Evolutionary conservation across 495 filamentous ascomycete genomes (phyloP), one percentile per base, ranked within the genome.

Genomic region (Rhypophila decipiens): DNA sequence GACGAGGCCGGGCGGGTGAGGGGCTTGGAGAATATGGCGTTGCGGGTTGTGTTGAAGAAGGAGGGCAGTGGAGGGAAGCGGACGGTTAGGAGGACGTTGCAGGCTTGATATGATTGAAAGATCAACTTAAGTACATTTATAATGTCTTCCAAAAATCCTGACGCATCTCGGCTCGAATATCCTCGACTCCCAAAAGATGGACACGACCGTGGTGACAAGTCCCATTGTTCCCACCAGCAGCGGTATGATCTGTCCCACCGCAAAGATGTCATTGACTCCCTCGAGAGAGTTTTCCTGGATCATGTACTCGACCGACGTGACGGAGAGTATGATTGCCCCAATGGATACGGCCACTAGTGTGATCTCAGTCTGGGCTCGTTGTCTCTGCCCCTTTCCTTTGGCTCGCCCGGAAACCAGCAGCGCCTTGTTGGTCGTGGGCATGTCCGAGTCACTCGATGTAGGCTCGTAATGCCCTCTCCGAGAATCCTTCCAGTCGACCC

Each of bases 21-120:
- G 27, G 63, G 67, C 24, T 59, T 80, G 20, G 58, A 73, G 57
- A 62, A 64, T 52, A 57, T 63, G 48, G 74, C 72, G 34, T 51
- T 79, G 56, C 58, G 58, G 46, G 41, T 33, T 23, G 49, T 51
- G 12, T 49, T 60, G 58, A 33, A 17, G 44, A 60, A 48, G 50
- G 19, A 8, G 2, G n/a, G n/a, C n/a, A n/a, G n/a, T n/a, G n/a
- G n/a, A n/a, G n/a, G n/a, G n/a, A n/a, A n/a, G n/a, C n/a, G n/a
- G n/a, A n/a, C n/a, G n/a, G n/a, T n/a, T n/a, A n/a, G n/a, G n/a
- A n/a, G n/a, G n/a, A n/a, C n/a, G n/a, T n/a, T n/a, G n/a, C n/a
- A n/a, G n/a, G n/a, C n/a, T n/a, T n/a, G n/a, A n/a, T n/a, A n/a
- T n/a, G n/a, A n/a, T n/a, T n/a, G n/a, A n/a, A n/a, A n/a, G n/a